Base-by-base conservation (phyloP, 768 basidiomycete genomes). In the Inosperma sp. region DNA sequence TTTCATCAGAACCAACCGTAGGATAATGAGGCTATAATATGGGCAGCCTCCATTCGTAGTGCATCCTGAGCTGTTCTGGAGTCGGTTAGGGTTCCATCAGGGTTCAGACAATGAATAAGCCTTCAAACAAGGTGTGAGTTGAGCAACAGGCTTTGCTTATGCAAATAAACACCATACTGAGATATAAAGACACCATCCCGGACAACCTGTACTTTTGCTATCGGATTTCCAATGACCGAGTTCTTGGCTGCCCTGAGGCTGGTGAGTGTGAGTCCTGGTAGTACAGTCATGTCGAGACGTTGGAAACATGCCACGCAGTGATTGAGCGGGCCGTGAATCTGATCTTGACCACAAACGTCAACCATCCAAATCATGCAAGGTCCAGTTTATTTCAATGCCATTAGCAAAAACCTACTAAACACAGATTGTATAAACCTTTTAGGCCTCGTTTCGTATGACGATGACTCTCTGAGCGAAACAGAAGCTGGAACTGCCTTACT, bases 141-240 rank as follows among this genome's bases (percentile, higher is more conserved):
- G 45, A 47, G 43, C 29, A 39, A 43, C 25, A 29, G 48, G 21
- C 31, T 27, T 49, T 36, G 37, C n/a, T n/a, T n/a, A 53, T 55
- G 48, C 17, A 36, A 13, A 25, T 45, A 14, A 42, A 46, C 16
- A 12, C 70, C 76, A 59, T 57, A 86, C 83, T 68, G 72, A 56
- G 72, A 70, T 14, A 90, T 68, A 59, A 83, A 81, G 3, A 60
- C 63, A 10, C 74, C 68, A 56, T 90, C 84, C 35, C 72, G 66
- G 1, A 82, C 79, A 1, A 87, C 67, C 12, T 74, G 64, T 2
- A 72, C 61, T 63, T 91, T 91, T 1, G 85, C 84, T 0, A 80
- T 77, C 0, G 86, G 87, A 54, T 89, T 91, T 2, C 88, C 88
- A 31, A 90, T 89, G 42, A 89, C 83, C 1, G 74, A 63, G 64